phyloP scores from a whole-genome alignment of 805 yeast species.

The Starmerella apicola region DNA sequence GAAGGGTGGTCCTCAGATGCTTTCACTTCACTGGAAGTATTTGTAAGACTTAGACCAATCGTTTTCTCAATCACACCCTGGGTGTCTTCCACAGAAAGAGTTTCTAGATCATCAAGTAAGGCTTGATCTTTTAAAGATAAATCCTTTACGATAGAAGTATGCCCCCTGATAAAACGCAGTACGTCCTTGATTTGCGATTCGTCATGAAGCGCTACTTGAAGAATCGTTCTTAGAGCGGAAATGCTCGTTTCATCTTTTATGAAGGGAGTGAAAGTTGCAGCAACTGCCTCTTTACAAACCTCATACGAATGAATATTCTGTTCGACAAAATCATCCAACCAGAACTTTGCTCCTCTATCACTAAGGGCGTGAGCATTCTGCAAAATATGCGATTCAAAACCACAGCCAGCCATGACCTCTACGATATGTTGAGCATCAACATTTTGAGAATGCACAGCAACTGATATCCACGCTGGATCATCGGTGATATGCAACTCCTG shows the following conservation, averaged over 20 bases:
- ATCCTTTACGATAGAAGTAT: neutral
- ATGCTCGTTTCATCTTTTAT: conserved; percentile 7
- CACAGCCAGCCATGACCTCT: conserved; percentile 2
- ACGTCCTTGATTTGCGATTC: conserved; percentile 1
- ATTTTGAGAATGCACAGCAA: conserved; percentile 12
- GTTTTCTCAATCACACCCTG: conserved; percentile 1
- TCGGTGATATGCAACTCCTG: neutral
- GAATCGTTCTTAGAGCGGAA: conserved; percentile 4
- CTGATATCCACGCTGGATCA: conserved; percentile 10
- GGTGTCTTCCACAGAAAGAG: conserved; percentile 6
- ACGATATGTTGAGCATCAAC: conserved; percentile 14
- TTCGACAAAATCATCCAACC: conserved; percentile 3
- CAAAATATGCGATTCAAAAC: conserved; percentile 4
- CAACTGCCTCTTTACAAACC: conserved; percentile 8
- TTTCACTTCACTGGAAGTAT: neutral
- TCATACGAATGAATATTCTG: neutral
- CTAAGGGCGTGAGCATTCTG: conserved; percentile 5
- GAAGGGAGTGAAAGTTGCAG: conserved; percentile 10
- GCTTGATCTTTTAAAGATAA: neutral
- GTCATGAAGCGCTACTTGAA: conserved; percentile 4
- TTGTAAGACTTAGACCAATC: neutral
- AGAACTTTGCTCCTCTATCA: conserved; percentile 1
- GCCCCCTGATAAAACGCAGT: conserved; percentile 4
- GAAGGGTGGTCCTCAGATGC: neutral
- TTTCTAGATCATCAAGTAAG: conserved; percentile 3